Percentiles rank a stretch among this genome's conserved stretches.
phyloP scores from a whole-genome alignment of 805 yeast species.

The Vanderwaltozyma polyspora region DNA sequence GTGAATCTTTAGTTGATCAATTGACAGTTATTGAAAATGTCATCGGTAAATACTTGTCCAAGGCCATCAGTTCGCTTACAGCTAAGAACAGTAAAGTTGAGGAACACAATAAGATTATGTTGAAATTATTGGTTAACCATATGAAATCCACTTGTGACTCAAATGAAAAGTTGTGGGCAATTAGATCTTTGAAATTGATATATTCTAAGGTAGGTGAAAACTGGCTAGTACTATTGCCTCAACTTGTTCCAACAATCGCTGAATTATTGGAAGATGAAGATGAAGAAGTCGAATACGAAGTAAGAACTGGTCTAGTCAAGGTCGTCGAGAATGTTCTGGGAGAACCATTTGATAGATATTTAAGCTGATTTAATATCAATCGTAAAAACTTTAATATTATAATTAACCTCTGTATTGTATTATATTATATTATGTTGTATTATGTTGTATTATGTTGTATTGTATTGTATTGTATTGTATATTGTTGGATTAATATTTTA shows the following conservation, averaged over 20 bases:
- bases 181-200: slow-evolving; percentile 63
- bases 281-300: slow-evolving; percentile 85
- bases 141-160: slow-evolving; percentile 52
- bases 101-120: slow-evolving; percentile 65
- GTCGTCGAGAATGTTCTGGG: slow-evolving; percentile 89
- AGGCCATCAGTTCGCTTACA: slow-evolving; percentile 67
- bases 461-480: too few species aligned
- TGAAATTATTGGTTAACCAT: slow-evolving; percentile 49
- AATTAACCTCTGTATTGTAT: too few species aligned
- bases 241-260: slow-evolving; percentile 88
- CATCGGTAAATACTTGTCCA: slow-evolving; percentile 72
- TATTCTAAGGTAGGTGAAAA: slow-evolving; percentile 90
- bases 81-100: slow-evolving; percentile 55
- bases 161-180: slow-evolving; percentile 67
- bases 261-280: slow-evolving; percentile 93
- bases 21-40: slow-evolving; percentile 55
- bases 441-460: too few species aligned
- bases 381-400: too few species aligned
- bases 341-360: slow-evolving; percentile 81
- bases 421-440: too few species aligned
- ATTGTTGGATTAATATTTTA: too few species aligned
- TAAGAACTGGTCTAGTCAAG: slow-evolving; percentile 78
- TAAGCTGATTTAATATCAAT: slow-evolving; percentile 24
- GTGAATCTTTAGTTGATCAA: slow-evolving; percentile 54
- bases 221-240: slow-evolving; percentile 87